These are phyloP conservation scores for Candida maesae DNA, from an alignment of 805 yeast genomes.

Conservation along the genomic window DNA sequence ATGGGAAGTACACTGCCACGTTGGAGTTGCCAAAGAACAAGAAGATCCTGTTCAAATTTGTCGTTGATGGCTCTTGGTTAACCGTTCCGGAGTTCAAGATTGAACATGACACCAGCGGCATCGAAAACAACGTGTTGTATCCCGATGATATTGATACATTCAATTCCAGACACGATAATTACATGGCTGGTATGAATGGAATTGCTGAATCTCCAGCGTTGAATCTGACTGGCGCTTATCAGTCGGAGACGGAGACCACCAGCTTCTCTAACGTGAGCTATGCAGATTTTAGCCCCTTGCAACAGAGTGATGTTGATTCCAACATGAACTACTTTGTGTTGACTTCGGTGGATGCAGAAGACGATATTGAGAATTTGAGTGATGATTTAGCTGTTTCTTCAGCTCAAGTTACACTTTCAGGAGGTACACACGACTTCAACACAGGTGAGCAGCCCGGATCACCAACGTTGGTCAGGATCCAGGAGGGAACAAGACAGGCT, in stretches of 20 bases:
- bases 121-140: slow-evolving; percentile 47
- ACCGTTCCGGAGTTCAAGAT: slow-evolving; percentile 36
- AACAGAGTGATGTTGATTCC: slow-evolving; percentile 4
- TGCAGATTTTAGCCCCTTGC: slow-evolving; percentile 22
- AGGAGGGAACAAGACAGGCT: slow-evolving; percentile 21
- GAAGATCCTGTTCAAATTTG: slow-evolving; percentile 46
- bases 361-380: slow-evolving; percentile 12
- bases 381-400: slow-evolving; percentile 17
- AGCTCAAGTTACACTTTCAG: slow-evolving; percentile 21
- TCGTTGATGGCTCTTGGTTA: slow-evolving; percentile 57
- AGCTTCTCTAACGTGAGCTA: slow-evolving; percentile 24
- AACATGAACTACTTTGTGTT: slow-evolving; percentile 2
- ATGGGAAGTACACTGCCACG: slow-evolving; percentile 42
- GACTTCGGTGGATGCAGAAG: slow-evolving; percentile 12
- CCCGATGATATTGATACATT: slow-evolving; percentile 27
- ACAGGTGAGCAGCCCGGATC: background rate
- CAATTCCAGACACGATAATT: slow-evolving; percentile 1
- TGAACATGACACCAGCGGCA: slow-evolving; percentile 42
- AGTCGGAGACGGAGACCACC: slow-evolving; percentile 22
- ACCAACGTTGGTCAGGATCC: slow-evolving; percentile 14
- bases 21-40: slow-evolving; percentile 36
- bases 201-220: slow-evolving; percentile 6
- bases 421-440: slow-evolving; percentile 2
- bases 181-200: background rate
- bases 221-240: slow-evolving; percentile 1